Evolutionary conservation across 345 rosid species (phyloP).

Genomic region (Arabidopsis arenosa): DNA sequence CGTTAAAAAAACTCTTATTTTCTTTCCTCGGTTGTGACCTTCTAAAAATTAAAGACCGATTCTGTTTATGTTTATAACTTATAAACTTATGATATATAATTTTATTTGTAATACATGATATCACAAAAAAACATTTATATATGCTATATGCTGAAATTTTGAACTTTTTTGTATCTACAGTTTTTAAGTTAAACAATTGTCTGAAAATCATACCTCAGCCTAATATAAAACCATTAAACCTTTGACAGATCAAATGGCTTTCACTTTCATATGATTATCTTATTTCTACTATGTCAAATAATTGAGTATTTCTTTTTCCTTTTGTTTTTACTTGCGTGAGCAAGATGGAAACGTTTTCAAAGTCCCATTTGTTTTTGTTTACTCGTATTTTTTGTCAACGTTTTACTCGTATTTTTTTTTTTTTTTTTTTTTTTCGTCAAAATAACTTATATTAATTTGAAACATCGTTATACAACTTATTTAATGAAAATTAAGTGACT

Average conservation of each 20-base stretch:
- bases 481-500: background rate
- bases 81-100: too few species aligned
- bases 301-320: background rate
- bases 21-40: too few species aligned
- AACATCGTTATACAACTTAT: too few species aligned
- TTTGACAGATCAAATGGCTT: background rate
- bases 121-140: too few species aligned
- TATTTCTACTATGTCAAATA: slow-evolving; percentile 20
- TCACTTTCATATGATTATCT: slow-evolving; percentile 12
- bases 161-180: too few species aligned
- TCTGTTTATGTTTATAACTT: too few species aligned
- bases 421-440: too few species aligned
- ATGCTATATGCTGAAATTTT: too few species aligned
- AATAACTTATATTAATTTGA: too few species aligned
- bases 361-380: slow-evolving; percentile 15
- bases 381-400: slow-evolving; percentile 9
- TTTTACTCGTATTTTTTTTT: background rate
- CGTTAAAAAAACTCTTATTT: too few species aligned
- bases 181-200: background rate
- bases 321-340: slow-evolving; percentile 25
- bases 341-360: slow-evolving; percentile 11
- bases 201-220: background rate
- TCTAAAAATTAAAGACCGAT: too few species aligned
- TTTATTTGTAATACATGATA: too few species aligned
- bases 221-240: background rate